phyloP scores from a whole-genome alignment of 495 filamentous ascomycete genomes.

The Talaromyces thailandensis region DNA sequence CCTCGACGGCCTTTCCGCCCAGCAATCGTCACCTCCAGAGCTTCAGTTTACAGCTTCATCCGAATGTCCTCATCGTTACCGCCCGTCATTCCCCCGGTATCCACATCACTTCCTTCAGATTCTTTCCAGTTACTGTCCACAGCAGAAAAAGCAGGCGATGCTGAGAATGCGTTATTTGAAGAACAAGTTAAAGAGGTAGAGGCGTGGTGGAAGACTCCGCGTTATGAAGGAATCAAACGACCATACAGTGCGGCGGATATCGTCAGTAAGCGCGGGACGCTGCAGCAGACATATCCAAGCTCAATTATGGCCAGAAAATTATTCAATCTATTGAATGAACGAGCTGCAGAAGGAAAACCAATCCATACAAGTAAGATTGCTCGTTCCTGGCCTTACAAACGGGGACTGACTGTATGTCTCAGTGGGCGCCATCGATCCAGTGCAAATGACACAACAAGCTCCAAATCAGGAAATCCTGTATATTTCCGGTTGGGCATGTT shows the following conservation, averaged over 20 bases:
- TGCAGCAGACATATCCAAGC: constrained; percentile 82
- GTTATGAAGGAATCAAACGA: constrained; percentile 82
- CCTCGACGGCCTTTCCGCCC: constrained; percentile 20
- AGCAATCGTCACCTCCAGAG: constrained; percentile 18
- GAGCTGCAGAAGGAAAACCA: constrained; percentile 66
- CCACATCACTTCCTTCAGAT: constrained; percentile 54
- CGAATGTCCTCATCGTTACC: constrained; percentile 26
- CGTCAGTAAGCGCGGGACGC: constrained; percentile 80
- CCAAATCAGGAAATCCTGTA: constrained; percentile 93
- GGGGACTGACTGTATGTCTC: neutral
- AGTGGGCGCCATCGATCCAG: constrained; percentile 97
- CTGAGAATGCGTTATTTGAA: constrained; percentile 75
- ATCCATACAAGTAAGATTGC: constrained; percentile 71
- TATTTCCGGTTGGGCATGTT: constrained; percentile 95
- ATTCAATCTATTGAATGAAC: constrained; percentile 75
- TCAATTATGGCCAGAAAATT: constrained; percentile 90
- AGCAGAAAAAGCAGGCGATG: constrained; percentile 57
- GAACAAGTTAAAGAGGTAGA: constrained; percentile 74
- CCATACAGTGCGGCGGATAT: constrained; percentile 87
- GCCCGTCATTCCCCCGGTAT: constrained; percentile 12
- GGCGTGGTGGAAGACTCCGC: constrained; percentile 76
- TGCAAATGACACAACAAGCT: constrained; percentile 99
- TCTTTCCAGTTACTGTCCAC: constrained; percentile 74
- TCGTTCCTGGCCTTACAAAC: neutral
- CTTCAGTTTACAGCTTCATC: constrained; percentile 35